phyloP scores from a whole-genome alignment of 139 green algal genomes.

The Volvox africanus region DNA sequence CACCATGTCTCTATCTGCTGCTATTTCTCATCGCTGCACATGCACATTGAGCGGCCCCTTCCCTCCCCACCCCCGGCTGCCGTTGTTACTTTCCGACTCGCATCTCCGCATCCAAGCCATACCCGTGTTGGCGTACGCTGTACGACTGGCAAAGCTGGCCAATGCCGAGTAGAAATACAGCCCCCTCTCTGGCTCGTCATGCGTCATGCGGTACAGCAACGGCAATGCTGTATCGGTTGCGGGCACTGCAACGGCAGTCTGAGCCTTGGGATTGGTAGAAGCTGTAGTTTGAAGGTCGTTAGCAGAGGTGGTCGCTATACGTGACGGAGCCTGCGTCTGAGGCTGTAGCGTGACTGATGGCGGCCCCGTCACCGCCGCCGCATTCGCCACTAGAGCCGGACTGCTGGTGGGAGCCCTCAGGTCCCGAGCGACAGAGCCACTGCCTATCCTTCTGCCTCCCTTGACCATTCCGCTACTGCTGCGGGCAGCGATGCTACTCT shows the following conservation, averaged over 20 bases:
- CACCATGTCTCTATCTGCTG: no score
- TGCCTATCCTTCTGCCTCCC: not conserved
- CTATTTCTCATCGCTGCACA: no score
- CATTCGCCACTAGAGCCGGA: not conserved
- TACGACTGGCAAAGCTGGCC: conserved; percentile 74
- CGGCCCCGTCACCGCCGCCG: not conserved
- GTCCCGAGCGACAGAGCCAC: not conserved
- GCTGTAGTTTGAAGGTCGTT: no score
- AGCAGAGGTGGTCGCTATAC: no score
- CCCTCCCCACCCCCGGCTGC: no score
- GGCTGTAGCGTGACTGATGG: no score
- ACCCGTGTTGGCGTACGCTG: conserved; percentile 81
- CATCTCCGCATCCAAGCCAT: not conserved
- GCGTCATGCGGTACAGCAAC: conserved; percentile 70
- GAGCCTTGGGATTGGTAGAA: not conserved
- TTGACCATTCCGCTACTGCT: not conserved
- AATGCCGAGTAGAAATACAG: conserved; percentile 78
- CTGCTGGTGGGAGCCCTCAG: not conserved
- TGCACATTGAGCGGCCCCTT: no score
- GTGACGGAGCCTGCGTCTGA: no score
- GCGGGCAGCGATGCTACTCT: not conserved
- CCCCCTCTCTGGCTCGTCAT: conserved; percentile 59
- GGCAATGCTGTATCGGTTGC: conserved; percentile 18
- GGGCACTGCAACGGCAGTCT: not conserved
- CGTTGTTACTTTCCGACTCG: no score